phyloP scores from a whole-genome alignment of 768 basidiomycete species.

The Tricholoma sp. region DNA sequence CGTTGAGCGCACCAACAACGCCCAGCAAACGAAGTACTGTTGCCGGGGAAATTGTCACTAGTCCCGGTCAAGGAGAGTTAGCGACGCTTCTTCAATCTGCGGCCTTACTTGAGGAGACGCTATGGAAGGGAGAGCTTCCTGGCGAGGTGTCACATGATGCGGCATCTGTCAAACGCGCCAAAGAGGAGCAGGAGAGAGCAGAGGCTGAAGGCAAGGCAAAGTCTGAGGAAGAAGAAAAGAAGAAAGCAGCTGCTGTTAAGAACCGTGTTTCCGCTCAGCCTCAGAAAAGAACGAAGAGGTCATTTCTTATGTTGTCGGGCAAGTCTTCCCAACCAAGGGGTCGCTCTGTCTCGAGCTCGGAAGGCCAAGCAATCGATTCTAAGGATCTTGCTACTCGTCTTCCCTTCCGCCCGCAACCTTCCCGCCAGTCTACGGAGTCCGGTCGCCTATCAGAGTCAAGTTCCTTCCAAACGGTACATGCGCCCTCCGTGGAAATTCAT shows the following conservation, averaged over 20 bases:
- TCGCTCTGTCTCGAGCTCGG: background rate
- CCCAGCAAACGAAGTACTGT: conserved; percentile 22
- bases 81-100: conserved; percentile 52
- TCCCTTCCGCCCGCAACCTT: background rate
- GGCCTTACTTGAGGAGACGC: conserved; percentile 48
- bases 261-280: conserved; percentile 17
- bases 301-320: conserved; percentile 10
- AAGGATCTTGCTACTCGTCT: conserved; percentile 3
- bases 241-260: conserved; percentile 19
- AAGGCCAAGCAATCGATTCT: background rate
- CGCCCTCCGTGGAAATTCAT: background rate
- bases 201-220: conserved; percentile 15
- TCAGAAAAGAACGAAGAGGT: conserved; percentile 11
- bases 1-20: conserved; percentile 25
- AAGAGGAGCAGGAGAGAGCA: conserved; percentile 9
- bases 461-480: background rate
- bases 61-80: conserved; percentile 49
- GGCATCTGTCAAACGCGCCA: conserved; percentile 8
- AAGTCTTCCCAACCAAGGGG: conserved; percentile 10
- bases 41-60: conserved; percentile 32
- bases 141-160: conserved; percentile 23
- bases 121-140: conserved; percentile 45
- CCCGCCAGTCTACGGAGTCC: background rate
- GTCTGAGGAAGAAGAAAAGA: conserved; percentile 21
- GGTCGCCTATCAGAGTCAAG: background rate